Evolutionary conservation across 805 yeast genomes (phyloP), one percentile per base, ranked within the genome.

Genomic region (Monosporozyma yasuniensis): DNA sequence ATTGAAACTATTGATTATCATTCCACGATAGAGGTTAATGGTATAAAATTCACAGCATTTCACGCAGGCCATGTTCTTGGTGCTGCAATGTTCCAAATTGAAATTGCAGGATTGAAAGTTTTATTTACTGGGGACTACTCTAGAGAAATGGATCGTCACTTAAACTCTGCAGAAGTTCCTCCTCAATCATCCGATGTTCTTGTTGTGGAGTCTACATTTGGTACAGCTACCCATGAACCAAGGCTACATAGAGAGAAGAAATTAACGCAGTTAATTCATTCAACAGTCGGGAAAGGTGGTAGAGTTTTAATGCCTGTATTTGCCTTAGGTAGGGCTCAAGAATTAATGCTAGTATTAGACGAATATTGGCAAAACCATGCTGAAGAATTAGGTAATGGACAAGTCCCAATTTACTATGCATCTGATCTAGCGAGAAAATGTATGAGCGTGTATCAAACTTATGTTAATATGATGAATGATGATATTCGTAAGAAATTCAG

Each of bases 21-120:
- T 67, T 87, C 97, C 4, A 93, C 99, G 0, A 78, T 88, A 55
- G 98, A 93, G 59, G 86, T 90, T 34, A 95, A 87, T 52, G 99
- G 99, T 47, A 83, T 93, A 50, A 76, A 93, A 61, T 91, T 93
- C 71, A 93, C 99, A 1, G 99, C 99, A 1, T 93, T 84, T 66
- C 99, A 91, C 70, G 99, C 99, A 7, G 99, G 99, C n/a, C 99
- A 93, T 74, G 99, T 93, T 11, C 72, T 93, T 42, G 99, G 99
- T 49, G 98, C 99, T 10, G 96, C 98, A 11, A 93, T 93, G 98
- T 93, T 83, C 66, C 82, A 93, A 56, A 79, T 93, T 46, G 99
- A 93, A 66, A 84, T 93, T 59, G 96, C 96, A 18, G 97, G 97
- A 0, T 71, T 91, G 52, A 86, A 87, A 56, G 75, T 88, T 0